Evolutionary conservation across 371 early-diverging fungal genomes (phyloP).

Genomic region (Actinomortierella wolfii): DNA sequence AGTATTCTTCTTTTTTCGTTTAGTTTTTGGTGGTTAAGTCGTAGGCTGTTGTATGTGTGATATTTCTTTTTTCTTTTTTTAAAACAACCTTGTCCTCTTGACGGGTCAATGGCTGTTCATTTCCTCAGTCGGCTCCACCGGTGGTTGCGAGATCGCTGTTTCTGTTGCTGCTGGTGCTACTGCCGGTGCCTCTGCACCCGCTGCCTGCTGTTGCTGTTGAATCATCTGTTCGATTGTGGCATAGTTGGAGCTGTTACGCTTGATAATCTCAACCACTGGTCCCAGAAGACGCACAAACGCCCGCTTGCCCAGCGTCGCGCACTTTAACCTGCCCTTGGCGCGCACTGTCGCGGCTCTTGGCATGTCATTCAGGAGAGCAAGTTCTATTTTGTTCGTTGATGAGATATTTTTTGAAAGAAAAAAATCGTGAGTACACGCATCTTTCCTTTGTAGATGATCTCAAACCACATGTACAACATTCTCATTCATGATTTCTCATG

Average conservation of each 20-base stretch:
- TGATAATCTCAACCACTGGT: conserved; percentile 90
- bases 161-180: conserved; percentile 20
- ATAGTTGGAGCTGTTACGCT: conserved; percentile 89
- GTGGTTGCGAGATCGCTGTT: background rate
- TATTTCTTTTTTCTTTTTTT: background rate
- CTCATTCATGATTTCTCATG: no score
- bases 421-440: background rate
- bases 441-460: no score
- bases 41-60: background rate
- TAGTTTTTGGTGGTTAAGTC: no score
- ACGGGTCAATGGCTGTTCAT: conserved; percentile 14
- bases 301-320: conserved; percentile 88
- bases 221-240: conserved; percentile 48
- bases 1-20: no score
- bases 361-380: conserved; percentile 89
- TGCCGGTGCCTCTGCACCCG: conserved; percentile 16
- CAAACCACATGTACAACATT: no score
- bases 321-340: conserved; percentile 89
- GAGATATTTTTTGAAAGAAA: background rate
- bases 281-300: conserved; percentile 94
- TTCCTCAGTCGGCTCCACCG: conserved; percentile 1
- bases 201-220: conserved; percentile 27
- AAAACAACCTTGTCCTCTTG: conserved; percentile 14
- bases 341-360: conserved; percentile 92
- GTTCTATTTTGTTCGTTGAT: conserved; percentile 70